Conservation (phyloP, 1,284 basidiomycete species). For the Fomitopsis pinicola region DNA sequence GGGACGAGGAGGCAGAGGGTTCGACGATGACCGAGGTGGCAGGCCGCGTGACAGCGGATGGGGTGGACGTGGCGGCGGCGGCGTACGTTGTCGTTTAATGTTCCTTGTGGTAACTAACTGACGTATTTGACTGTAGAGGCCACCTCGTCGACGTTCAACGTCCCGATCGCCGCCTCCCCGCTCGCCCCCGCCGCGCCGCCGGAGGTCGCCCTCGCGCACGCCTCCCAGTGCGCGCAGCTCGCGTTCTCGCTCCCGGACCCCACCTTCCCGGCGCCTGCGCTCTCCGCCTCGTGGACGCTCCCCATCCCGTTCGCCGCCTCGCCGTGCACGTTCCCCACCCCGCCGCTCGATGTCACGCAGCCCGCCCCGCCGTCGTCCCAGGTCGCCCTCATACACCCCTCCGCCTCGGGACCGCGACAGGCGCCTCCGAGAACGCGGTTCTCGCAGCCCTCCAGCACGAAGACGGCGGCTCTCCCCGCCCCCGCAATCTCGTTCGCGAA, state of each 20-base stretch:
- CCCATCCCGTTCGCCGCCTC: slow-evolving; percentile 20
- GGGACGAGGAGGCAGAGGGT: slow-evolving; percentile 26
- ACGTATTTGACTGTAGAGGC: slow-evolving; percentile 30
- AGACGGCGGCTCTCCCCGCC: slow-evolving; percentile 46
- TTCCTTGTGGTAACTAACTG: slow-evolving; percentile 11
- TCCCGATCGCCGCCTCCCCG: slow-evolving; percentile 29
- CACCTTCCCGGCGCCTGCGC: slow-evolving; percentile 32
- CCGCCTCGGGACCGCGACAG: slow-evolving; percentile 38
- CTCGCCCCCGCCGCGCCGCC: slow-evolving; percentile 25
- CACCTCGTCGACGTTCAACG: slow-evolving; percentile 40
- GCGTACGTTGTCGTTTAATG: slow-evolving; percentile 33
- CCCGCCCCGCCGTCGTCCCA: slow-evolving; percentile 26
- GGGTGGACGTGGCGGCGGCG: slow-evolving; percentile 36
- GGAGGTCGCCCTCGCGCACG: slow-evolving; percentile 33
- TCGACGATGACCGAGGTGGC: slow-evolving; percentile 23
- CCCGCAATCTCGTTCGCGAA: slow-evolving; percentile 25
- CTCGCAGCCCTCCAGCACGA: slow-evolving; percentile 55
- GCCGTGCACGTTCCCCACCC: slow-evolving; percentile 17
- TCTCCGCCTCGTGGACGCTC: slow-evolving; percentile 22
- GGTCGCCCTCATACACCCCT: slow-evolving; percentile 40
- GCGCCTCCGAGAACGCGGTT: slow-evolving; percentile 36
- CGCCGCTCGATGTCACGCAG: slow-evolving; percentile 20
- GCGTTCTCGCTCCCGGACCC: slow-evolving; percentile 16
- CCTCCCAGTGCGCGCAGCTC: slow-evolving; percentile 20
- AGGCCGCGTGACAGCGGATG: slow-evolving; percentile 26